Conservation (phyloP, 257 asterid species). For the Sherardia arvensis region DNA sequence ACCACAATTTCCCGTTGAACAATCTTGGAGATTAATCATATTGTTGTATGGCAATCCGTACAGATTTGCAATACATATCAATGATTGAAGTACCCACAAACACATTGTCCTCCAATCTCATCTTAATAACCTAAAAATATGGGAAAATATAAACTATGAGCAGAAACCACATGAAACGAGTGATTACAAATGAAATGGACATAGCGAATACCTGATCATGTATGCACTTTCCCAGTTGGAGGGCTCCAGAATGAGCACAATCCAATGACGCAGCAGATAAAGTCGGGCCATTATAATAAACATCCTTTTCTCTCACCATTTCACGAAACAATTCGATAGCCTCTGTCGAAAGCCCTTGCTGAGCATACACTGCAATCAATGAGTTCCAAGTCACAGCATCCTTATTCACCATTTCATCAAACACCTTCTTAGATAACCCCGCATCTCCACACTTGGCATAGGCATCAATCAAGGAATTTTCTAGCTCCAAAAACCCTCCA, state of each 20-base stretch:
- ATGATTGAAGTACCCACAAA: constrained; percentile 72
- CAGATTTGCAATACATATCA: constrained; percentile 96
- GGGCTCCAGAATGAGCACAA: constrained; percentile 81
- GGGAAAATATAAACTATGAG: neutral
- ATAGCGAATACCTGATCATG: constrained; percentile 9
- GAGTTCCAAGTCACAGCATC: constrained; percentile 86
- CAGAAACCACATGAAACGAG: neutral
- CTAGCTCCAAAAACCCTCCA: constrained; percentile 44
- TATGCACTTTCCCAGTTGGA: constrained; percentile 39
- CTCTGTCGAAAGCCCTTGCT: constrained; percentile 52
- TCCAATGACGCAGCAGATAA: constrained; percentile 68
- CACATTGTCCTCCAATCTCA: constrained; percentile 60
- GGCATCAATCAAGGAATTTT: constrained; percentile 78
- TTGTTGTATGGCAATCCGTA: constrained; percentile 59
- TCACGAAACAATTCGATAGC: constrained; percentile 48
- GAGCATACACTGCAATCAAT: constrained; percentile 74
- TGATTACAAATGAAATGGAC: neutral
- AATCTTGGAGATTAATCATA: constrained; percentile 63
- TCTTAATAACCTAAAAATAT: constrained; percentile 48
- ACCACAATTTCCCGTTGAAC: constrained; percentile 60
- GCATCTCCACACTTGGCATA: constrained; percentile 81
- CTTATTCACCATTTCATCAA: constrained; percentile 47
- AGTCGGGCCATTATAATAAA: constrained; percentile 51
- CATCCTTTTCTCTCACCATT: constrained; percentile 32
- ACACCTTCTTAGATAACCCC: constrained; percentile 55